These are phyloP conservation scores for Aspergillus puulaauensis DNA, from an alignment of 2,329 filamentous ascomycete species.

Conservation along the genomic window DNA sequence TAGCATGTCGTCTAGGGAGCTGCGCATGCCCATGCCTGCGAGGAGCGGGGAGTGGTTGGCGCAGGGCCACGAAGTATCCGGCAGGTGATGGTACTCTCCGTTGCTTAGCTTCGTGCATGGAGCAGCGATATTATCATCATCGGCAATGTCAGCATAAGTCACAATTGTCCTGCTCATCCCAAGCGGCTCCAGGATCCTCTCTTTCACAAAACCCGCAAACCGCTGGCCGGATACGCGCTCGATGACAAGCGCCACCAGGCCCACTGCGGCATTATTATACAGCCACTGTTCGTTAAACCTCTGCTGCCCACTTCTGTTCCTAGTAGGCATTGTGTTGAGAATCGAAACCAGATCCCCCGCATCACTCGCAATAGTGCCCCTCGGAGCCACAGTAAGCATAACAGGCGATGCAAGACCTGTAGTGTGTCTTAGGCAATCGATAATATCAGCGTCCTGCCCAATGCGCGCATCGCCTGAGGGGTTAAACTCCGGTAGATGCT, in stretches of 20 bases:
- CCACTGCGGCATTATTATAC: constrained; percentile 29
- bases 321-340: neutral
- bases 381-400: constrained; percentile 9
- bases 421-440: constrained; percentile 27
- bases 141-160: neutral
- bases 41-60: constrained; percentile 15
- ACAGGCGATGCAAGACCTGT: constrained; percentile 17
- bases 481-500: constrained; percentile 24
- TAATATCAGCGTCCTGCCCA: constrained; percentile 18
- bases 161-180: constrained; percentile 24
- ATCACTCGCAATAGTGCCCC: neutral
- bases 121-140: constrained; percentile 6
- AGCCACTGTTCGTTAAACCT: neutral
- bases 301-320: neutral
- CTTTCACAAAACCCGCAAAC: constrained; percentile 23
- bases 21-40: constrained; percentile 18
- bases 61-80: constrained; percentile 10
- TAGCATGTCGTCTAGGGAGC: constrained; percentile 24
- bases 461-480: constrained; percentile 16
- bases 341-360: neutral
- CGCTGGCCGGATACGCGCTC: constrained; percentile 19
- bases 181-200: constrained; percentile 24
- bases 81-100: neutral
- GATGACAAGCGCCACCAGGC: constrained; percentile 22
- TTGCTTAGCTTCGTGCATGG: neutral